Conservation (phyloP, 2,329 filamentous ascomycete genomes). For the Cryoendolithus antarcticus region DNA sequence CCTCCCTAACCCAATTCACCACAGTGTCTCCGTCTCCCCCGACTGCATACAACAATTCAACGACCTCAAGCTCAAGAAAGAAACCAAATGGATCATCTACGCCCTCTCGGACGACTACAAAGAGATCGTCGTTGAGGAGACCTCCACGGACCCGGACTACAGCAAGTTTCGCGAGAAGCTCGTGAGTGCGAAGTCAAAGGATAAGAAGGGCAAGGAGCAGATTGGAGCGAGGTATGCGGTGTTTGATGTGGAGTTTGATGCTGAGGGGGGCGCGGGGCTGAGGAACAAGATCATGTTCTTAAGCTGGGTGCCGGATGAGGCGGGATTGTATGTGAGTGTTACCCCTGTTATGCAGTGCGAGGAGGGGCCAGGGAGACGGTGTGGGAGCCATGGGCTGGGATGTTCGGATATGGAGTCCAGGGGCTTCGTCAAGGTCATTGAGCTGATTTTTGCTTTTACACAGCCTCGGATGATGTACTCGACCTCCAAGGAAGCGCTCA, state of each 20-base stretch:
- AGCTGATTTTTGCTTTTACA: constrained; percentile 1
- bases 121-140: constrained; percentile 68
- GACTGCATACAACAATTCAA: constrained; percentile 63
- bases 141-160: constrained; percentile 55
- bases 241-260: constrained; percentile 71
- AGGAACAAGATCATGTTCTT: constrained; percentile 70
- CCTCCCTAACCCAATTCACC: background rate
- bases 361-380: background rate
- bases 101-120: constrained; percentile 76
- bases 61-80: constrained; percentile 70
- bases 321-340: constrained; percentile 56
- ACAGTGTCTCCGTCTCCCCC: constrained; percentile 57
- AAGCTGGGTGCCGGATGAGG: constrained; percentile 71
- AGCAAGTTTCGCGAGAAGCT: constrained; percentile 66
- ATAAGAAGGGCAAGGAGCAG: constrained; percentile 45
- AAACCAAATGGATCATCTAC: constrained; percentile 73
- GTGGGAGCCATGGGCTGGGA: too few species aligned
- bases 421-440: too few species aligned
- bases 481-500: constrained; percentile 76
- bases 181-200: constrained; percentile 59
- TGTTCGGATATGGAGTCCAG: too few species aligned
- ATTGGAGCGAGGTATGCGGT: constrained; percentile 68
- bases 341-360: background rate
- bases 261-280: constrained; percentile 58
- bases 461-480: constrained; percentile 85